These are phyloP conservation scores for Lactarius evosmus DNA, from an alignment of 768 basidiomycete species.

Conservation along the genomic window DNA sequence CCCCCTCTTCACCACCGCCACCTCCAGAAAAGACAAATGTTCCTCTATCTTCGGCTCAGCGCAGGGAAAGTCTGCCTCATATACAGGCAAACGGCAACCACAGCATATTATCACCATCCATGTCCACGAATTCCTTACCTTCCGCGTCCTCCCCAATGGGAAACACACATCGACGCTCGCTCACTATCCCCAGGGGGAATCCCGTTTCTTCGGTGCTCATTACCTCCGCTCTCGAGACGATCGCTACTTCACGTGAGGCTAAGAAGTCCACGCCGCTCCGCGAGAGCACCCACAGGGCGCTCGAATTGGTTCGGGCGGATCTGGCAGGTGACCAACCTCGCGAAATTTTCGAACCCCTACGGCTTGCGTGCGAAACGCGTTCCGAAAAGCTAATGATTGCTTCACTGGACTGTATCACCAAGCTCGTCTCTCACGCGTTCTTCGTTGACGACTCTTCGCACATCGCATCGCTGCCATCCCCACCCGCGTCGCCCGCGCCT, in stretches of 20 bases:
- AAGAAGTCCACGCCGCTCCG: slow-evolving; percentile 75
- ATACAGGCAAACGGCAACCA: slow-evolving; percentile 18
- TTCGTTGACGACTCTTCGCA: slow-evolving; percentile 66
- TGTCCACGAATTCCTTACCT: slow-evolving; percentile 27
- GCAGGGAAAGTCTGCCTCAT: slow-evolving; percentile 20
- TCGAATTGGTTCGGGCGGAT: slow-evolving; percentile 77
- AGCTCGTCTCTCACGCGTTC: slow-evolving; percentile 96
- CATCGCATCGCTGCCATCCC: slow-evolving; percentile 54
- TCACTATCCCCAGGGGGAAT: slow-evolving; percentile 52
- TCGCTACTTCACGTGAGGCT: slow-evolving; percentile 85
- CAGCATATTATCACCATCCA: slow-evolving; percentile 14
- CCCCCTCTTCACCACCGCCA: slow-evolving; percentile 18
- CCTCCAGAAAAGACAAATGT: slow-evolving; percentile 17
- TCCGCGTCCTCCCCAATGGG: slow-evolving; percentile 25
- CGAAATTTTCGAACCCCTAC: slow-evolving; percentile 93
- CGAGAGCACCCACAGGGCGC: slow-evolving; percentile 77
- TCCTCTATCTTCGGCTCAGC: background rate
- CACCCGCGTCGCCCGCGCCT: slow-evolving; percentile 67
- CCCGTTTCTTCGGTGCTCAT: slow-evolving; percentile 79
- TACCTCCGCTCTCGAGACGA: slow-evolving; percentile 80
- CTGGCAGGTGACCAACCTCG: slow-evolving; percentile 73
- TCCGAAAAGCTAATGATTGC: slow-evolving; percentile 94
- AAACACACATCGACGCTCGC: slow-evolving; percentile 36
- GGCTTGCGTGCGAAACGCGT: slow-evolving; percentile 92
- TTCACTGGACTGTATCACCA: slow-evolving; percentile 95